Evolutionary conservation across 805 yeast species (phyloP), one percentile per base, ranked within the genome.

Genomic region (Myxozyma mucilagina): DNA sequence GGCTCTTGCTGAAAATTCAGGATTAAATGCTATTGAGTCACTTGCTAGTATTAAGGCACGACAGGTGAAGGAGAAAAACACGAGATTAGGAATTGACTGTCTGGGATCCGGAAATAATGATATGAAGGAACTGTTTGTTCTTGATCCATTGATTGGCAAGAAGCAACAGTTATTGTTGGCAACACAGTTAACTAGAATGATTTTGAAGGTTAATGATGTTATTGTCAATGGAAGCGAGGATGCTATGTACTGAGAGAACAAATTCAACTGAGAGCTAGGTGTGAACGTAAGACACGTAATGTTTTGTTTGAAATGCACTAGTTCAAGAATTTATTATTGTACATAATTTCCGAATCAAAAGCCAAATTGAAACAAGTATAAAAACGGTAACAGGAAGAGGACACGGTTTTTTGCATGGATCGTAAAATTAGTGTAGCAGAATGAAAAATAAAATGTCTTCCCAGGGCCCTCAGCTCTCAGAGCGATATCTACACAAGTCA

Each of bases 111-210:
- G 94, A 53, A 84, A 89, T 52, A 90, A 87, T 73, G 96, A 94
- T 75, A 94, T 94, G 99, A 89, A 87, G 73, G 90, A 91, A 71
- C 79, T 89, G 71, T 94, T 93, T 74, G 97, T 94, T 52, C 91
- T 94, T 69, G 99, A 94, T 75, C 98, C 99, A 58, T 84, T 90
- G 73, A 92, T 94, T 69, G 97, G 99, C 71, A 94, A 94, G 81
- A 91, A 90, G 75, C 98, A 94, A 76, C 99, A 94, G 78, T 82
- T 94, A 68, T 78, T 90, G 73, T 82, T 94, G 74, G 99, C 99
- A 51, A 94, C 99, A 13, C 99, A 94, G 78, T 82, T 94, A 74
- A 91, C 97, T 59, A 85, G 99, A 79, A 94, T 94, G 99, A 91
- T 94, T 65, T 82, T 94, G 73, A 94, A 94, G 81, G 94, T 94